Evolutionary conservation across 1,284 basidiomycete genomes (phyloP).

Genomic region (Pascua guehoae): DNA sequence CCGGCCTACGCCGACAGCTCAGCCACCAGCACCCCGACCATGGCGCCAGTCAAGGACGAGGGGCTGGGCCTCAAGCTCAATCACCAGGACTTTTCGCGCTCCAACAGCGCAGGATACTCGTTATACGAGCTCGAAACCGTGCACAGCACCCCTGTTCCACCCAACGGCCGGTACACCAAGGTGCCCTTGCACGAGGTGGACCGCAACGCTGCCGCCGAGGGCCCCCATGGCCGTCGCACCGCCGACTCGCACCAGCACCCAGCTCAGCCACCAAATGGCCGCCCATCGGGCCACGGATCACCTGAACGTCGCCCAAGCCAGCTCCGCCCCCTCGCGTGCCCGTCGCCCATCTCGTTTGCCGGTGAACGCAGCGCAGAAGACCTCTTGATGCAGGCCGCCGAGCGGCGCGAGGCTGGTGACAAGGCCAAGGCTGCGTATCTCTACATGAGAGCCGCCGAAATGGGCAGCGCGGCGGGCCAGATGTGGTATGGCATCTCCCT

Average conservation of each 20-base stretch:
- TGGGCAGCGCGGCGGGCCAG: conserved; percentile 40
- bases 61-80: not conserved
- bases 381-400: conserved; percentile 31
- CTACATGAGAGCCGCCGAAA: conserved; percentile 46
- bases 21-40: conserved; percentile 9
- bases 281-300: too few species aligned
- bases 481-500: conserved; percentile 46
- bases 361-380: conserved; percentile 10
- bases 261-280: too few species aligned
- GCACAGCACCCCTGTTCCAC: not conserved
- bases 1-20: too few species aligned
- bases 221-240: too few species aligned
- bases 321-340: too few species aligned
- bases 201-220: not conserved
- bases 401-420: conserved; percentile 38
- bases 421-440: conserved; percentile 42
- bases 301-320: too few species aligned
- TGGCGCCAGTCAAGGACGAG: conserved; percentile 28
- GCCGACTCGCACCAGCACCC: too few species aligned
- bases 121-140: conserved; percentile 36
- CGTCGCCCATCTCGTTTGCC: not conserved
- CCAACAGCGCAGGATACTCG: conserved; percentile 15
- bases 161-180: conserved; percentile 26
- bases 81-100: not conserved
- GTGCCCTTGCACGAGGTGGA: conserved; percentile 13